Evolutionary conservation across 192 early-diverging fungal species (phyloP).

Genomic region (Phycomyces nitens): DNA sequence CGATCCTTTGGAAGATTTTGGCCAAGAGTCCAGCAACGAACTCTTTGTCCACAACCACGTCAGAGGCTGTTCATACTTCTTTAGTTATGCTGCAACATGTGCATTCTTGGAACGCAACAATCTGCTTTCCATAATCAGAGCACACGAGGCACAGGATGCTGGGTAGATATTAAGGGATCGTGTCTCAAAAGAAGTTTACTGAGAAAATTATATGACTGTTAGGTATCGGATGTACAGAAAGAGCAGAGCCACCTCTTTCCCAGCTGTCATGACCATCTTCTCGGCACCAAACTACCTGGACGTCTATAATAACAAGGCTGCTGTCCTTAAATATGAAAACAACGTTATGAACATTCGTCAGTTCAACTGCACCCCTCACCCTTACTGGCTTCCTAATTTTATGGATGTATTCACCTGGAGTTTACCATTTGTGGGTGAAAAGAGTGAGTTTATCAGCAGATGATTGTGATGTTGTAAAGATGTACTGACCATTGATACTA

Average conservation of each 20-base stretch:
- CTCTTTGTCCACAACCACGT: constrained; percentile 87
- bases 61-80: constrained; percentile 92
- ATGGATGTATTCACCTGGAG: constrained; percentile 99
- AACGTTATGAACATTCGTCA: constrained; percentile 99
- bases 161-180: constrained; percentile 42
- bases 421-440: constrained; percentile 98
- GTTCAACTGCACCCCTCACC: constrained; percentile 87
- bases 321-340: constrained; percentile 97
- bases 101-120: constrained; percentile 93
- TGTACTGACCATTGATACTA: constrained; percentile 23
- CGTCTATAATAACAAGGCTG: constrained; percentile 98
- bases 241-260: constrained; percentile 89
- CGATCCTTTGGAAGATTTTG: constrained; percentile 93
- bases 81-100: constrained; percentile 86
- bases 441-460: constrained; percentile 56
- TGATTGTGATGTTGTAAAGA: neutral
- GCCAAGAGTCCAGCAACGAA: constrained; percentile 78
- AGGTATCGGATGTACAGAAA: constrained; percentile 93
- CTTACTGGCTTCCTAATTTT: constrained; percentile 98
- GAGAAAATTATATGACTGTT: constrained; percentile 1
- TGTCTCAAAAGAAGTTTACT: neutral
- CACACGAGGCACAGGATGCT: constrained; percentile 96
- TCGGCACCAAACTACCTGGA: constrained; percentile 98
- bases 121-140: constrained; percentile 91
- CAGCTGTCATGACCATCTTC: constrained; percentile 96